These are phyloP conservation scores for Bisporella sp. DNA, from an alignment of 2,329 filamentous ascomycete genomes.

Conservation along the genomic window DNA sequence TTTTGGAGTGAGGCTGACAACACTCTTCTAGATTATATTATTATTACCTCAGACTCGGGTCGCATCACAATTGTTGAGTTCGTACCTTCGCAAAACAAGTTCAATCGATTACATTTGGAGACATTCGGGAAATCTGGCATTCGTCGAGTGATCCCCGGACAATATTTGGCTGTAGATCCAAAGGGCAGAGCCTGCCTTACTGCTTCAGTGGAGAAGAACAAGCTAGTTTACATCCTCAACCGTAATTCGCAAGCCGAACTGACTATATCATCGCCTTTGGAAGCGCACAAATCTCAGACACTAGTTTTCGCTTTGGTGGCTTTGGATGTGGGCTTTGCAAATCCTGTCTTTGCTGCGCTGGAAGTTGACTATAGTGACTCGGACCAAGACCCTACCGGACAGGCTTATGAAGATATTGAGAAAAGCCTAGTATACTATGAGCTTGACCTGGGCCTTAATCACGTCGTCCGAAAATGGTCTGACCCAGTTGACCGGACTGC, in stretches of 20 bases:
- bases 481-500: conserved; percentile 88
- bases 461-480: conserved; percentile 94
- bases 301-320: conserved; percentile 83
- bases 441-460: conserved; percentile 91
- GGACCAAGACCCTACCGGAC: conserved; percentile 83
- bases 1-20: conserved; percentile 21
- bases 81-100: conserved; percentile 75
- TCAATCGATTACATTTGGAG: conserved; percentile 86
- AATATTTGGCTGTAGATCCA: conserved; percentile 92
- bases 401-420: conserved; percentile 74
- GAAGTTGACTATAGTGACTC: conserved; percentile 90
- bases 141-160: conserved; percentile 85
- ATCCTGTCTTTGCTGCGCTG: conserved; percentile 90
- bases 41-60: conserved; percentile 91
- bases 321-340: conserved; percentile 92
- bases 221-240: conserved; percentile 97
- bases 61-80: conserved; percentile 94
- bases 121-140: conserved; percentile 98
- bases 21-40: conserved; percentile 72
- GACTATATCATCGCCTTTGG: conserved; percentile 92
- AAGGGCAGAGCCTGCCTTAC: conserved; percentile 94
- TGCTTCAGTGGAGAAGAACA: conserved; percentile 95
- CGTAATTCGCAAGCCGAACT: conserved; percentile 90
- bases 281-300: conserved; percentile 90
- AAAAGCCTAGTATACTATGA: conserved; percentile 96